Base-by-base conservation (phyloP, 768 basidiomycete genomes). In the Phylloporus scabripes region DNA sequence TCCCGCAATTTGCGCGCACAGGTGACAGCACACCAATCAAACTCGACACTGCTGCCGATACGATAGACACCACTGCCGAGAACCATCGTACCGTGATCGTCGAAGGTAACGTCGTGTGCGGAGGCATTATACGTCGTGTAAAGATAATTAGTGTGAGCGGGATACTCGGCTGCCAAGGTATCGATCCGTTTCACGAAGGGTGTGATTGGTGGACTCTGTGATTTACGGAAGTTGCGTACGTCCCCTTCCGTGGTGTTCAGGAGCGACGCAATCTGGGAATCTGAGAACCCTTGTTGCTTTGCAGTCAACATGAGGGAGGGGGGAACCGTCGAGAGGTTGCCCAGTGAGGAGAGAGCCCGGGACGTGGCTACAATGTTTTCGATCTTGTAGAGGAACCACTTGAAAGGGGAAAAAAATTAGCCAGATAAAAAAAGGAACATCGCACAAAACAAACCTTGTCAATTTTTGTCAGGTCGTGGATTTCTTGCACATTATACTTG, bases 21-120 rank as follows among this genome's bases (percentile, higher is more conserved):
- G 1, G 95, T 97, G 34, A 99, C 96, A n/a, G 96, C 95, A 67
- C 96, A 99, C 96, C 96, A 99, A 68, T 99, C 96, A 66, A 99
- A 99, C 74, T 99, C 96, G 63, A 99, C 96, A 56, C 90, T 93
- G 68, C 88, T 92, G 40, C 96, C 96, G 58, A 99, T 98, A 51
- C 96, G 86, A 72, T 99, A 98, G 18, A 99, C 96, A 59, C 96
- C 96, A 51, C 87, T 91, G 21, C 96, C 96, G 20, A 98, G 83
- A 20, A 99, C 95, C 91, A 98, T 96, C n/a, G 93, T 98, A 37
- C 96, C 96, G 57, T 96, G 82, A 59, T 98, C 95, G 61, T 94
- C 76, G 64, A 98, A 98, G 18, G 89, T 81, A 64, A 99, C 86
- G 60, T 99, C 96, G 58, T 99, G 96, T 53, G 86, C 81, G 0